phyloP scores from a whole-genome alignment of 345 rosid species.

The Salix udensis region DNA sequence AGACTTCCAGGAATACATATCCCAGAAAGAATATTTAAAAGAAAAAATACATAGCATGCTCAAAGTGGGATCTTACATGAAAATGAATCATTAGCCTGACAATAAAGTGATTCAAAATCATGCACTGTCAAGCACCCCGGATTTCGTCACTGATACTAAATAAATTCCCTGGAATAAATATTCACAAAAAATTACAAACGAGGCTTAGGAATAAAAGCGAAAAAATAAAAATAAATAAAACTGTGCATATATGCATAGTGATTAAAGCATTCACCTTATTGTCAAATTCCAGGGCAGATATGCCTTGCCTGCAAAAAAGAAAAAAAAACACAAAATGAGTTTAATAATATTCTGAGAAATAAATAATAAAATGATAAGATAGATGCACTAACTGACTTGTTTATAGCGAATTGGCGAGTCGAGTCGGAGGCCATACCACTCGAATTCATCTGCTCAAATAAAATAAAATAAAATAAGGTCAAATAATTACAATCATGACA shows the following conservation, averaged over 20 bases:
- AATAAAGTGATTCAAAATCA: constrained; percentile 78
- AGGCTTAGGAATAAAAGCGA: not conserved
- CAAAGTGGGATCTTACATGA: constrained; percentile 36
- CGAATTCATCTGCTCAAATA: not conserved
- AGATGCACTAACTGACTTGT: not conserved
- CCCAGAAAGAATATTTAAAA: not conserved
- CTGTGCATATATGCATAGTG: not conserved
- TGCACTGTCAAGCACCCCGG: constrained; percentile 84
- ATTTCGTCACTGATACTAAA: constrained; percentile 67
- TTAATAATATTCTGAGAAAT: no score
- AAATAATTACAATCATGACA: not conserved
- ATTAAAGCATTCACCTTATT: constrained; percentile 46
- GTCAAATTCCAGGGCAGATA: constrained; percentile 75
- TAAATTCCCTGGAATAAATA: constrained; percentile 68
- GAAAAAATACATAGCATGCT: not conserved
- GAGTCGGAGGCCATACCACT: no score
- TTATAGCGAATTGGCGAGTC: no score
- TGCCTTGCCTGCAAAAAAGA: constrained; percentile 49
- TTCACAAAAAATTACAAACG: not conserved
- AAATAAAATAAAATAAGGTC: no score
- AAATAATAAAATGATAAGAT: not conserved
- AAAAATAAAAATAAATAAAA: not conserved
- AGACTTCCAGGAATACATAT: not conserved
- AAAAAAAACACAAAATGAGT: not conserved
- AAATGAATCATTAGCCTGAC: constrained; percentile 37